These are phyloP conservation scores for Arachis monticola DNA, from an alignment of 331 rosid genomes.

Conservation along the genomic window DNA sequence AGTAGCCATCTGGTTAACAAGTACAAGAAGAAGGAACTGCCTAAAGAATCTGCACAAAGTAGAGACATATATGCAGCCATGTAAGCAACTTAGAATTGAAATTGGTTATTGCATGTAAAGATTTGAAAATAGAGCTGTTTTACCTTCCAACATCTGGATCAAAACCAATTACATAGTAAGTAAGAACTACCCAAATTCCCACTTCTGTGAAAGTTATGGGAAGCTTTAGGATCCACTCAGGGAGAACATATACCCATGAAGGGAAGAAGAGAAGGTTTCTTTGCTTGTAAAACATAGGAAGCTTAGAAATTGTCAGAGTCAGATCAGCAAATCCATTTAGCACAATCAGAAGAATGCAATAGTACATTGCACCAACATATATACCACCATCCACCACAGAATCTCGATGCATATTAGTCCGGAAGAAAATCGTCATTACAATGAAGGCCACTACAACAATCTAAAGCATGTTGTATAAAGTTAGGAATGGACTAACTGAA, in stretches of 20 bases:
- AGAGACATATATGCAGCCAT: neutral
- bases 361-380: slow-evolving; percentile 54
- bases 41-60: slow-evolving; percentile 51
- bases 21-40: slow-evolving; percentile 47
- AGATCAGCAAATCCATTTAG: slow-evolving; percentile 55
- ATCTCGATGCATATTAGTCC: slow-evolving; percentile 50
- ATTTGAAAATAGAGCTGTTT: neutral
- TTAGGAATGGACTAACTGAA: neutral
- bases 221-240: slow-evolving; percentile 52
- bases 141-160: slow-evolving; percentile 59
- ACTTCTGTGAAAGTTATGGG: slow-evolving; percentile 48
- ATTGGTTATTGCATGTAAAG: too few relatives aligned
- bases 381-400: slow-evolving; percentile 43
- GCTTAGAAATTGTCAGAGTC: slow-evolving; percentile 46
- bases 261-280: slow-evolving; percentile 55
- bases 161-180: slow-evolving; percentile 54
- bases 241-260: slow-evolving; percentile 56
- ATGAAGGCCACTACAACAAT: slow-evolving; percentile 36
- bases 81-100: too few relatives aligned
- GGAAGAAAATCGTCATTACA: slow-evolving; percentile 48
- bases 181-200: slow-evolving; percentile 45
- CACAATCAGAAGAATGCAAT: slow-evolving; percentile 34
- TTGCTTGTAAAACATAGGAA: slow-evolving; percentile 62
- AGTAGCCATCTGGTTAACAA: slow-evolving; percentile 52
- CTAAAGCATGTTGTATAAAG: slow-evolving; percentile 21